Conservation (phyloP, 371 early-diverging fungal genomes). For the Lichtheimia corymbifera region DNA sequence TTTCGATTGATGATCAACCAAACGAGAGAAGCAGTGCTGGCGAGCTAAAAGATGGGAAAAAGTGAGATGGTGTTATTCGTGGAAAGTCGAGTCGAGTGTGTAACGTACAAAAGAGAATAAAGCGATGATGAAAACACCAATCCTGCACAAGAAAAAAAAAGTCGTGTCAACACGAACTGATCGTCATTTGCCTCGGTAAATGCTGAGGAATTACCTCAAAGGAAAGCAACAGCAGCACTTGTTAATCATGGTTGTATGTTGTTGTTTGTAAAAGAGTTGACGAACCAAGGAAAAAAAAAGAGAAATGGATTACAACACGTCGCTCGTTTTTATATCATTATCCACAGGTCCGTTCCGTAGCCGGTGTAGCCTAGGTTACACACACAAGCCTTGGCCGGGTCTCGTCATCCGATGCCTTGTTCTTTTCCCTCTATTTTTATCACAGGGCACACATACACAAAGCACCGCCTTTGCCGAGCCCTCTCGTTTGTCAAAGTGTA, state of each 20-base stretch:
- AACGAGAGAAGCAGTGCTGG: not conserved
- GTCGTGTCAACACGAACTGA: not conserved
- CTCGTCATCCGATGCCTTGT: conserved; percentile 4
- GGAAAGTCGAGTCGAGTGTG: not conserved
- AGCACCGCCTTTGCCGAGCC: not conserved
- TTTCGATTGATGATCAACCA: conserved; percentile 1
- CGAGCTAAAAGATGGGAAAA: not conserved
- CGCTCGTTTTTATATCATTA: conserved; percentile 6
- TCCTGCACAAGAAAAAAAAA: not conserved
- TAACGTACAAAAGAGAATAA: conserved; percentile 14
- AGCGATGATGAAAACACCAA: conserved; percentile 21
- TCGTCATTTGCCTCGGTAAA: not conserved
- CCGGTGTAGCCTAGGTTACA: conserved; percentile 1
- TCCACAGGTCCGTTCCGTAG: too few relatives aligned
- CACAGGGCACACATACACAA: not conserved
- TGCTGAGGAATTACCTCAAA: conserved; percentile 3
- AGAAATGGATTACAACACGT: not conserved
- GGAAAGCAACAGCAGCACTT: conserved; percentile 23
- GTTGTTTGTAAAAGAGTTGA: not conserved
- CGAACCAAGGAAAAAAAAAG: conserved; percentile 1
- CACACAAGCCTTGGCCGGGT: conserved; percentile 5
- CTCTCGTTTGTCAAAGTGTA: not conserved
- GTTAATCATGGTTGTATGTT: not conserved
- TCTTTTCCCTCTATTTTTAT: not conserved
- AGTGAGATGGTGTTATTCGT: not conserved